Percentiles rank a stretch among this genome's conserved stretches.
These are phyloP conservation scores for Mycena venus DNA, from an alignment of 768 basidiomycete species.

Conservation along the genomic window DNA sequence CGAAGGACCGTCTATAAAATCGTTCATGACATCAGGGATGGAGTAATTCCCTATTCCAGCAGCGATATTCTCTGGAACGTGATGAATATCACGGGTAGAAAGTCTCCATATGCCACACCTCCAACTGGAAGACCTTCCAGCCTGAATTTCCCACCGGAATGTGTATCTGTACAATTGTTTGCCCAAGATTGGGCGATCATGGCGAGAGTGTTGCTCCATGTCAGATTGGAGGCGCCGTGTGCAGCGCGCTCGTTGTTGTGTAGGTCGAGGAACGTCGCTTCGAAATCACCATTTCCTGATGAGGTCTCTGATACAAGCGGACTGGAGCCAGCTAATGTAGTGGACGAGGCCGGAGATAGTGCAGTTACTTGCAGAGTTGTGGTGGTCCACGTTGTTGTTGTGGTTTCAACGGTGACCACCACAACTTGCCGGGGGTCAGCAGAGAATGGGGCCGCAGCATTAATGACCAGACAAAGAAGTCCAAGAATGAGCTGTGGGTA, in stretches of 20 bases:
- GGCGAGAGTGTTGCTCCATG: background rate
- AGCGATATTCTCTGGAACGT: background rate
- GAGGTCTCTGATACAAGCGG: no score
- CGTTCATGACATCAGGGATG: background rate
- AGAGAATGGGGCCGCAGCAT: background rate
- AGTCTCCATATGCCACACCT: background rate
- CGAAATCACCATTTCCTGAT: background rate
- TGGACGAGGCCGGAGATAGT: no score
- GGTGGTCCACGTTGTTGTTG: no score
- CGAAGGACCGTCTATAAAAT: background rate
- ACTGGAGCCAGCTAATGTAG: no score
- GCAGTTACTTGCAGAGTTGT: no score
- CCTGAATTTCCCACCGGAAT: background rate
- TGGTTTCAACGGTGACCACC: background rate
- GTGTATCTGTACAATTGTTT: background rate
- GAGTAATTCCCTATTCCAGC: background rate
- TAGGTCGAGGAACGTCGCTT: background rate
- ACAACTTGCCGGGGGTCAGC: background rate
- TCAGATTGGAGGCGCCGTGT: background rate
- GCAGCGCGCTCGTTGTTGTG: background rate
- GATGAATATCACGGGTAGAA: background rate
- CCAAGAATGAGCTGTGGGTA: no score
- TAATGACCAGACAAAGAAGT: background rate
- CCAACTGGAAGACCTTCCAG: background rate
- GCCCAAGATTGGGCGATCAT: background rate